Base-by-base conservation (phyloP, 73 alveolate genomes). In the Paramecium octaurelia region DNA sequence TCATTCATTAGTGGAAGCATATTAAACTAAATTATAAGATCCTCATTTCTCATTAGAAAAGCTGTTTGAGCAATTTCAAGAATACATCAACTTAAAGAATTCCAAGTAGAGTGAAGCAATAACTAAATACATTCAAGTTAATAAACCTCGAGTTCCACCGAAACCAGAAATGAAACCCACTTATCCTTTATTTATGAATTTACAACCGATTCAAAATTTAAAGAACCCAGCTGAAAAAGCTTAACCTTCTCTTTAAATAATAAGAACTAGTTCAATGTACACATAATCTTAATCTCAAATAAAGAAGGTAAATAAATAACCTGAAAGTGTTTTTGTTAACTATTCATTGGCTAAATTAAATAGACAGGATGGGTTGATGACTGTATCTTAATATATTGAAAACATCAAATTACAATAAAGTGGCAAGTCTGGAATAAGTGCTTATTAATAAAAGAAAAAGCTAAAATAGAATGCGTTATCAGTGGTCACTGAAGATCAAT, bases 111-210 rank as follows among this genome's bases (percentile, higher is more conserved):
- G 10, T 21, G 57, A 80, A 46, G 43, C 70, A 4, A 44, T 80
- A 1, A 12, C 23, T 23, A 43, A 18, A 44, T 42, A 80, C 34
- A 46, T 31, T 38, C n/a, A 43, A 31, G 91, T 80, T 0, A 40
- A 80, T 44, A 23, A 80, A 80, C 91, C 91, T 1, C 8, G 44
- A 31, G 42, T 2, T 31, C 48, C 46, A 0, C 73, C 91, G 14
- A 80, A 80, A 80, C 73, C 70, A 11, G 64, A 12, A 80, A 80
- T 80, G 91, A 80, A 80, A 24, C 50, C 91, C 10, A 80, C 70
- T 44, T 59, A 80, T 80, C 91, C 91, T 23, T 35, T 80, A 43
- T 80, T 80, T 46, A 80, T 80, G 91, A 48, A 80, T 80, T 35
- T 80, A n/a, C 14, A 42, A 8, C 91, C 91, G 0, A 59, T 80